A percentile compares a stretch with the other conserved stretches of the same genome.
Conservation (phyloP, 164 flowering plant species). For the Pachysandra terminalis region DNA sequence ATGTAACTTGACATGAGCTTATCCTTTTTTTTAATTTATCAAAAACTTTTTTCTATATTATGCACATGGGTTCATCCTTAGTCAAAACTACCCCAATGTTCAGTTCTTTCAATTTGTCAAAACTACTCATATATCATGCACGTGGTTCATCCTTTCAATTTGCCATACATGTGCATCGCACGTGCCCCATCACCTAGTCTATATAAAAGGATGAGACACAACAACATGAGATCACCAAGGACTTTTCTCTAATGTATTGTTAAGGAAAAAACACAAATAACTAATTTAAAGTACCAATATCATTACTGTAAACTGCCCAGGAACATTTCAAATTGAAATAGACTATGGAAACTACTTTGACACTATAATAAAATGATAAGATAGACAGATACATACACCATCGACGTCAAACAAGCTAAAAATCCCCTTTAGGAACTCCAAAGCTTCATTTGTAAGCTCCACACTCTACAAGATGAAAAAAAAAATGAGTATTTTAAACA, state of each 20-base stretch:
- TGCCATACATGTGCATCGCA: too few species aligned
- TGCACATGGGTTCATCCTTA: too few species aligned
- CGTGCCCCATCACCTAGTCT: too few species aligned
- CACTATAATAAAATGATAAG: conserved; percentile 7
- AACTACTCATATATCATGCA: too few species aligned
- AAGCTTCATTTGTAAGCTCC: conserved; percentile 83
- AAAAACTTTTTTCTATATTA: too few species aligned
- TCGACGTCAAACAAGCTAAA: conserved; percentile 60
- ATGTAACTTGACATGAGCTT: too few species aligned
- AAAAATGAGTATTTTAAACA: conserved; percentile 4
- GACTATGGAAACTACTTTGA: not conserved
- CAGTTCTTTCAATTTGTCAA: too few species aligned
- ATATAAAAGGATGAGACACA: too few species aligned
- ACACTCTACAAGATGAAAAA: conserved; percentile 51
- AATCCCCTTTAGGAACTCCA: conserved; percentile 59
- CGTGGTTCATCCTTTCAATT: too few species aligned
- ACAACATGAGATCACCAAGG: not conserved
- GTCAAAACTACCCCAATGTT: too few species aligned
- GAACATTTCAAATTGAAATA: not conserved
- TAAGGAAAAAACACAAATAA: not conserved
- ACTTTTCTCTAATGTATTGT: too few species aligned
- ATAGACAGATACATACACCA: conserved; percentile 40
- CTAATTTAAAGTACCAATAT: not conserved
- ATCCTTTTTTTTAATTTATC: too few species aligned
- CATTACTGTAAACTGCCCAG: not conserved